Base-by-base conservation (phyloP, 2,329 filamentous ascomycete species). In the Cordyceps fumosorosea region DNA sequence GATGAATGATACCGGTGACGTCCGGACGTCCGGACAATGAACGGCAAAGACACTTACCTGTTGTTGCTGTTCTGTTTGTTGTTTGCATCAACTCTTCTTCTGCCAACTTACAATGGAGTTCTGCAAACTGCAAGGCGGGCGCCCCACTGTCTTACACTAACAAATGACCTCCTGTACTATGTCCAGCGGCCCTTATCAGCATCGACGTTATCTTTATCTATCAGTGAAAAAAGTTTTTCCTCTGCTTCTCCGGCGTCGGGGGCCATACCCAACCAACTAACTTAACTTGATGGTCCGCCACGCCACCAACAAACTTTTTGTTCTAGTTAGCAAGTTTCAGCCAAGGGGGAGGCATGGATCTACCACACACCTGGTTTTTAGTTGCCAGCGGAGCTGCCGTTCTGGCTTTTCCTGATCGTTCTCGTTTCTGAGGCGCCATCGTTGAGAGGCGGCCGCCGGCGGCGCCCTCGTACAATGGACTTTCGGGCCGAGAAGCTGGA, bases 171-270 rank as follows among this genome's bases (percentile, higher is more conserved):
- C n/a, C n/a, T n/a, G n/a, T n/a, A n/a, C n/a, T n/a, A n/a, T n/a
- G n/a, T n/a, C n/a, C n/a, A 4, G 44, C 8, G 11, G 45, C 10
- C 20, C 20, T 11, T 26, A 16, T 14, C 24, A 16, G 16, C 16
- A 12, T 42, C 16, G 37, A n/a, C 44, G 22, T 56, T 56, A 62
- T 62, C 60, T 32, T 51, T 56, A 62, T 62, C 60, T 62, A 29
- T 56, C 32, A 48, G 34, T 20, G 2, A 22, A 42, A 61, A 61
- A 61, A 50, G 14, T 53, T 56, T 61, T 61, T 26, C n/a, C 11
- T n/a, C n/a, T 53, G 14, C 57, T 22, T 34, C 60, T 62, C 60
- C 60, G 60, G 22, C 11, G 45, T 62, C 53, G 60, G 60, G 52
- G 52, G 50, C 29, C 56, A 59, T 29, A 20, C 45, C 56, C 50